These are phyloP conservation scores for Debaryomyces hansenii DNA, from an alignment of 805 yeast genomes.

Conservation along the genomic window DNA sequence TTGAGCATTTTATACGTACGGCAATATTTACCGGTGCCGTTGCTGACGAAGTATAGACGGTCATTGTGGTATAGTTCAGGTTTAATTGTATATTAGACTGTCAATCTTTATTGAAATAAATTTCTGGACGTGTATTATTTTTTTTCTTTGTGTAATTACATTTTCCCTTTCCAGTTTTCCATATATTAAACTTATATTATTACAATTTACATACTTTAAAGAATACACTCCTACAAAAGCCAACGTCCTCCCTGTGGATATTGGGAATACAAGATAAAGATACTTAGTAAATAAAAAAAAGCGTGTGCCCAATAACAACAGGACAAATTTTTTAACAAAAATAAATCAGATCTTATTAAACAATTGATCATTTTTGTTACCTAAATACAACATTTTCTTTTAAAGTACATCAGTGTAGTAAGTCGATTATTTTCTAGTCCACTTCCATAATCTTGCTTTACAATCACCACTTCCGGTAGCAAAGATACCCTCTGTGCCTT, in stretches of 20 bases:
- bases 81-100: constrained; percentile 2
- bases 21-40: constrained; percentile 99
- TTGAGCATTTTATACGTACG: constrained; percentile 43
- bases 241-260: no score
- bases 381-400: no score
- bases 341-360: background rate
- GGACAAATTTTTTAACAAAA: background rate
- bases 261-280: no score
- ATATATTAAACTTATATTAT: background rate
- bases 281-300: background rate
- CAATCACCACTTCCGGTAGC: constrained; percentile 98
- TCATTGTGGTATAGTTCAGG: constrained; percentile 29
- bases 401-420: no score
- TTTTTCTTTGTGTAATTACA: background rate
- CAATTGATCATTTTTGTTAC: no score
- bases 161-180: background rate
- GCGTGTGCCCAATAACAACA: background rate
- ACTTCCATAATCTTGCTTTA: constrained; percentile 95
- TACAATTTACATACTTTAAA: background rate
- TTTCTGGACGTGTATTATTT: background rate
- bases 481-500: constrained; percentile 76
- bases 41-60: constrained; percentile 69
- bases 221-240: background rate
- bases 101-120: constrained; percentile 3
- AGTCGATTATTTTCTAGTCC: constrained; percentile 48